Base-by-base conservation (phyloP, 2,329 filamentous ascomycete genomes). In the Ophiocordyceps unilateralis region DNA sequence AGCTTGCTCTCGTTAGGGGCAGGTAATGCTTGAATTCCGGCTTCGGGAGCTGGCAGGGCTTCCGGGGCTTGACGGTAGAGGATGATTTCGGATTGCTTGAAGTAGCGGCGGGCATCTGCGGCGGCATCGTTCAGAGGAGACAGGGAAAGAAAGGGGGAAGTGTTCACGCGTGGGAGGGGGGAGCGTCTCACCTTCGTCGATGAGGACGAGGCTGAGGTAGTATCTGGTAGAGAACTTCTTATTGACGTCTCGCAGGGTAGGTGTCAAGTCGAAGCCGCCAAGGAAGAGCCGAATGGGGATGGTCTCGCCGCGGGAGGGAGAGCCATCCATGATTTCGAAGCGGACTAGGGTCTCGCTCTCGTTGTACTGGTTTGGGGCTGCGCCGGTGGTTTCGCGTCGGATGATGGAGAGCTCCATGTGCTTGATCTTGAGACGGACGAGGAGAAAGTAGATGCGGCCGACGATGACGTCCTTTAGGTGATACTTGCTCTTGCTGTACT, bases 321-420 rank as follows among this genome's bases (percentile, higher is more conserved):
- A 96, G 46, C 91, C 91, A 60, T 98, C 91, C 91, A 98, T 98
- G 58, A 98, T 98, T 81, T 98, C 91, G 55, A 98, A 98, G 50
- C 93, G 78, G 45, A 98, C 91, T 53, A 98, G 67, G 3, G 91
- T 98, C 66, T 98, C 91, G 64, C 88, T 96, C 69, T 98, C 93
- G 60, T 98, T 98, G 67, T 98, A 98, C 64, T 98, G 93, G 60
- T 98, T 98, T 7, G 91, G 91, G 20, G 91, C 86, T 5, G 87
- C 86, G 44, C 93, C 91, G 1, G 91, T 98, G 2, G 91, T 98
- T 66, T 98, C 91, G 53, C 93, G 73, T 51, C 93, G 76, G 60
- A 98, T 98, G 55, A 98, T 98, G 51, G 86, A 94, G 48, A 98
- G 68, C 67, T 98, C 91, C 91, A 98, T 98, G 64, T 98, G 91